These are phyloP conservation scores for Candida sonorensis DNA, from an alignment of 805 yeast species.

Conservation along the genomic window DNA sequence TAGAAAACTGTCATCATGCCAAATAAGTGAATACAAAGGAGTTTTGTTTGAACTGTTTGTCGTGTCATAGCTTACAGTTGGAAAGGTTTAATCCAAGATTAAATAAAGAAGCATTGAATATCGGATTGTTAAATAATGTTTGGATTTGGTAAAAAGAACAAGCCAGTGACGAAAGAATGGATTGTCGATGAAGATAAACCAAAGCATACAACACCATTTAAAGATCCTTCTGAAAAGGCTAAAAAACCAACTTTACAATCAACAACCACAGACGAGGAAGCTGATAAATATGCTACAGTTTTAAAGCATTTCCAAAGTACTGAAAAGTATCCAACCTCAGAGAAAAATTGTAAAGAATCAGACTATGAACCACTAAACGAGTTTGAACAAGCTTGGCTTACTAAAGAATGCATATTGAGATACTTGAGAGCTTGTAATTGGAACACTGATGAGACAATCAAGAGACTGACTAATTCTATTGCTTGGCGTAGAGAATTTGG, in stretches of 20 bases:
- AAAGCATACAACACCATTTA: slow-evolving; percentile 39
- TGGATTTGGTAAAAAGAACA: slow-evolving; percentile 21
- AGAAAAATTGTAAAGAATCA: slow-evolving; percentile 29
- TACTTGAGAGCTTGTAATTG: slow-evolving; percentile 92
- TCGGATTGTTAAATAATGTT: slow-evolving; percentile 15
- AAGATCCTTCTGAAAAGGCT: slow-evolving; percentile 34
- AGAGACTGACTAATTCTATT: slow-evolving; percentile 66
- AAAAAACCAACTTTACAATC: slow-evolving; percentile 39
- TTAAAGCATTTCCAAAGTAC: slow-evolving; percentile 51
- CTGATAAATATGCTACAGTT: slow-evolving; percentile 50
- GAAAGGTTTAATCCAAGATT: too few relatives aligned
- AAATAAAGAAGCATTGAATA: neutral
- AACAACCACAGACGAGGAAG: slow-evolving; percentile 44
- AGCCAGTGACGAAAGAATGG: slow-evolving; percentile 20
- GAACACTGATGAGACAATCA: slow-evolving; percentile 61
- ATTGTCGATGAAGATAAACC: slow-evolving; percentile 19
- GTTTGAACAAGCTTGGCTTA: slow-evolving; percentile 81
- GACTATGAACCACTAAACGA: slow-evolving; percentile 32
- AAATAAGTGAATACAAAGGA: too few relatives aligned
- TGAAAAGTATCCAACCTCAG: slow-evolving; percentile 42
- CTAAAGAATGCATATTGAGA: slow-evolving; percentile 82
- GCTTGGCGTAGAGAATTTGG: slow-evolving; percentile 96
- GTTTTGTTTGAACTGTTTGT: too few relatives aligned
- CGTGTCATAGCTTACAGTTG: too few relatives aligned
- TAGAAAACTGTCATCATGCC: too few relatives aligned